Percentiles rank a stretch among this genome's conserved stretches.
phyloP scores from a whole-genome alignment of 306 rosid genomes.

The Vigna radiata region DNA sequence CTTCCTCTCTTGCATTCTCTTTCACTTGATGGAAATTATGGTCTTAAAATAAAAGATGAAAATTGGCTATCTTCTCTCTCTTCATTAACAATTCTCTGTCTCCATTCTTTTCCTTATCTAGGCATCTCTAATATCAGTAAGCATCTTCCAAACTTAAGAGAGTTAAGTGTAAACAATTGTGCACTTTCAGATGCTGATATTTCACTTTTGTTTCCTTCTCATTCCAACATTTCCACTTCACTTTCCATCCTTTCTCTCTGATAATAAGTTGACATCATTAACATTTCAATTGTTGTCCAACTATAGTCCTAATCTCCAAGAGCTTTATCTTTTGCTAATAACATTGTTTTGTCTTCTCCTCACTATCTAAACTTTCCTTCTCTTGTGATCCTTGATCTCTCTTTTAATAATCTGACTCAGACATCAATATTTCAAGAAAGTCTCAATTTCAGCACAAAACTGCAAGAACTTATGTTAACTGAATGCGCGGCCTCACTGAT shows the following conservation, averaged over 20 bases:
- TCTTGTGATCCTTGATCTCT: neutral
- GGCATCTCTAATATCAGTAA: neutral
- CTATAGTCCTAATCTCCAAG: neutral
- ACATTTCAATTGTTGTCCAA: neutral
- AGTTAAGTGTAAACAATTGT: neutral
- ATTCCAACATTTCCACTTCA: neutral
- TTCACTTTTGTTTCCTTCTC: neutral
- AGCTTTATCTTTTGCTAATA: neutral
- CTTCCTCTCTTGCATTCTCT: conserved; percentile 16
- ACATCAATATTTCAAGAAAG: neutral
- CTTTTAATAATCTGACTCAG: neutral
- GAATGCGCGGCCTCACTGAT: neutral
- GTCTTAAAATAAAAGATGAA: neutral
- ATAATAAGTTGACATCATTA: neutral
- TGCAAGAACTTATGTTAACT: neutral
- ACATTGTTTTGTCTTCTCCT: neutral
- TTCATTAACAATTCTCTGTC: neutral
- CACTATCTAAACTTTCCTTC: too few relatives aligned
- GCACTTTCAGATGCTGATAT: neutral
- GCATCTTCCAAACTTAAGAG: neutral
- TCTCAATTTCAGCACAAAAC: neutral
- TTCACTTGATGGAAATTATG: neutral
- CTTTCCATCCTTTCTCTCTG: conserved; percentile 2
- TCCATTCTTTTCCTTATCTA: neutral
- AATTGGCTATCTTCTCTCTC: conserved; percentile 3